Conservation (phyloP, 345 rosid species). For the Carallia pectinifolia region DNA sequence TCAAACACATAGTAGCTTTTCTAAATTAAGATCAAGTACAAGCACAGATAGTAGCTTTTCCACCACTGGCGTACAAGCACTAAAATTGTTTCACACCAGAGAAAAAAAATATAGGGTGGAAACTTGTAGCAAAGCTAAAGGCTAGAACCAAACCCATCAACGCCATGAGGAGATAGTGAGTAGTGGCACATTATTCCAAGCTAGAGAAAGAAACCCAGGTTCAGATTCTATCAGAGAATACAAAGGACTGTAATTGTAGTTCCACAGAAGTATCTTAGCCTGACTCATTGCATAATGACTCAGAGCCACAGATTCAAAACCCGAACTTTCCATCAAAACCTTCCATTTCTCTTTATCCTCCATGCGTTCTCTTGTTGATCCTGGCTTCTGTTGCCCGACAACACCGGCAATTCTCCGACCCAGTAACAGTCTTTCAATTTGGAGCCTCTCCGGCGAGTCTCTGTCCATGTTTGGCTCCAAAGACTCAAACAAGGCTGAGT, state of each 20-base stretch:
- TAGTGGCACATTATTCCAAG: constrained; percentile 79
- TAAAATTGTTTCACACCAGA: constrained; percentile 23
- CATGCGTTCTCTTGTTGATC: constrained; percentile 47
- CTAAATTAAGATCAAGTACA: background rate
- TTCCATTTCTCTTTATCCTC: constrained; percentile 81
- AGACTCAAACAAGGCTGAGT: constrained; percentile 72
- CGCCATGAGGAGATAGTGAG: constrained; percentile 93
- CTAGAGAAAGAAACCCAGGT: constrained; percentile 70
- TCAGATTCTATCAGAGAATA: constrained; percentile 63
- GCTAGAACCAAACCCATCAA: constrained; percentile 22
- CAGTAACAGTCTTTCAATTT: constrained; percentile 57
- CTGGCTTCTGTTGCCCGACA: constrained; percentile 51
- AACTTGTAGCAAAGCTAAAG: background rate
- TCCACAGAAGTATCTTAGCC: constrained; percentile 71
- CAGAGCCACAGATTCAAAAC: constrained; percentile 59
- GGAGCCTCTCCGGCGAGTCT: constrained; percentile 56
- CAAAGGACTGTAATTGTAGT: constrained; percentile 56
- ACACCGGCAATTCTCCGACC: constrained; percentile 60
- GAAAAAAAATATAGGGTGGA: constrained; percentile 43
- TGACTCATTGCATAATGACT: constrained; percentile 88
- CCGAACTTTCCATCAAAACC: constrained; percentile 60
- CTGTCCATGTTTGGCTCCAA: constrained; percentile 66
- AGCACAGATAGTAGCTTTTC: background rate
- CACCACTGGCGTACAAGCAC: no score
- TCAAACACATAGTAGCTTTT: no score